Evolutionary conservation across 2,329 filamentous ascomycete species (phyloP).

Genomic region (Chaetomiaceae sp.): DNA sequence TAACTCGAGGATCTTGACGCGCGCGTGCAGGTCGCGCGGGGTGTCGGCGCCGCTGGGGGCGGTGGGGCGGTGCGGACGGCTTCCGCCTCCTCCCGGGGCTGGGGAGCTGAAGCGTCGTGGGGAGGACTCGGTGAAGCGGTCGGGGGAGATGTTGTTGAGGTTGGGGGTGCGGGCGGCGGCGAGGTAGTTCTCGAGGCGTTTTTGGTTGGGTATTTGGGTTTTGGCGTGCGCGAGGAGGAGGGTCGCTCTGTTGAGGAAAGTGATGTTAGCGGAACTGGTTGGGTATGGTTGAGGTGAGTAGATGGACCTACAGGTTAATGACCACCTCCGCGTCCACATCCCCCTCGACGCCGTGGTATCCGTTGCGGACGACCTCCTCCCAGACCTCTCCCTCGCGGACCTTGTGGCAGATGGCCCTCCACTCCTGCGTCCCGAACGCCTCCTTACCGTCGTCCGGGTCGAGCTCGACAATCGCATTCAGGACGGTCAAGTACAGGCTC

Average conservation of each 20-base stretch:
- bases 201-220: constrained; percentile 78
- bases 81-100: constrained; percentile 29
- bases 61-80: constrained; percentile 15
- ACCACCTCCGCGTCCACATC: constrained; percentile 94
- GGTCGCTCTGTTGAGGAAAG: constrained; percentile 62
- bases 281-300: not conserved
- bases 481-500: constrained; percentile 90
- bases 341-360: constrained; percentile 83
- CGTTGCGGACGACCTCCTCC: constrained; percentile 84
- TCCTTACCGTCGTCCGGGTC: constrained; percentile 86
- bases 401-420: constrained; percentile 75
- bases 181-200: constrained; percentile 82
- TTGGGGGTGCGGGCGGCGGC: constrained; percentile 69
- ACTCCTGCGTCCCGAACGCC: constrained; percentile 79
- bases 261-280: constrained; percentile 16
- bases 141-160: constrained; percentile 66
- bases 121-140: constrained; percentile 52
- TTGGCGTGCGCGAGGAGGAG: constrained; percentile 86
- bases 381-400: constrained; percentile 89
- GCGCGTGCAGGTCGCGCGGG: constrained; percentile 74
- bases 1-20: constrained; percentile 88
- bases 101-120: constrained; percentile 41
- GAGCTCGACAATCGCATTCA: constrained; percentile 87
- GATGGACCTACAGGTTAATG: constrained; percentile 67
- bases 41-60: constrained; percentile 67